A percentile compares a stretch with the other conserved stretches of the same genome.
Evolutionary conservation across 495 filamentous ascomycete genomes (phyloP).

Genomic region (Daldinia childiae): DNA sequence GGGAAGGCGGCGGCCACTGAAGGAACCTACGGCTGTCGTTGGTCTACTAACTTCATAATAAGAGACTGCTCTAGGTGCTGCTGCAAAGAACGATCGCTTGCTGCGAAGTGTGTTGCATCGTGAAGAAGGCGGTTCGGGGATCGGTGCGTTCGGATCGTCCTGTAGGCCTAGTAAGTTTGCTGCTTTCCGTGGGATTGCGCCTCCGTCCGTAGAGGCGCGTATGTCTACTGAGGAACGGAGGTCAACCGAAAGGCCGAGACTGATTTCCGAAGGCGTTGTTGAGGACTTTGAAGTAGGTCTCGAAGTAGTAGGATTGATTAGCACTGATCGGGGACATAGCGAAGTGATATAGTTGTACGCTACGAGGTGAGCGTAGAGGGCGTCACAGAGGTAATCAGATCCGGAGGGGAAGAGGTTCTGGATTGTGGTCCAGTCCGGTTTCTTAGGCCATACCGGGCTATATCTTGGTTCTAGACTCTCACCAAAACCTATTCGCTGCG

Average conservation of each 20-base stretch:
- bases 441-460: constrained; percentile 26
- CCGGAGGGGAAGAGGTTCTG: constrained; percentile 66
- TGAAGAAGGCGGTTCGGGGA: constrained; percentile 38
- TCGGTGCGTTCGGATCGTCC: constrained; percentile 31
- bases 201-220: constrained; percentile 26
- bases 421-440: constrained; percentile 58
- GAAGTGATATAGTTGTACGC: constrained; percentile 69
- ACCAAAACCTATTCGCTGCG: constrained; percentile 16
- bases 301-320: constrained; percentile 25
- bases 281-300: constrained; percentile 35
- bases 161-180: constrained; percentile 54
- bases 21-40: constrained; percentile 25
- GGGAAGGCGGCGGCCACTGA: constrained; percentile 8
- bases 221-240: constrained; percentile 31
- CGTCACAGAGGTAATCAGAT: constrained; percentile 64
- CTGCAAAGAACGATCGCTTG: constrained; percentile 35
- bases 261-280: constrained; percentile 22
- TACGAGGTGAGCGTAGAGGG: constrained; percentile 71
- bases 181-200: constrained; percentile 52
- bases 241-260: constrained; percentile 28
- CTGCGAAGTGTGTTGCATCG: constrained; percentile 30
- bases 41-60: constrained; percentile 25
- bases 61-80: constrained; percentile 7
- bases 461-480: constrained; percentile 27
- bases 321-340: constrained; percentile 46